Conservation (phyloP, 257 asterid species). For the Capsicum chinense region DNA sequence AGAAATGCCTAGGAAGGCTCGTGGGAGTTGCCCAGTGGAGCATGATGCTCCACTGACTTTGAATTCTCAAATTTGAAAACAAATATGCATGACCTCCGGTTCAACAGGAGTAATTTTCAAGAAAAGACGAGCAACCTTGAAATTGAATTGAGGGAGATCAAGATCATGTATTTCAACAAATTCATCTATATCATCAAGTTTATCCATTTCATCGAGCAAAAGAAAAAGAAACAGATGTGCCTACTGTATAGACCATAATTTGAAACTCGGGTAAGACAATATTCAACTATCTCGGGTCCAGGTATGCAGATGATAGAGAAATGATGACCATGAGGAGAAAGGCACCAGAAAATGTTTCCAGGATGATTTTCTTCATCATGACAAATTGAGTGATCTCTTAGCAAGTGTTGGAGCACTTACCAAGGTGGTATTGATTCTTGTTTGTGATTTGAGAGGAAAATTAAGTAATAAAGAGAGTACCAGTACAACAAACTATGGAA, state of each 20-base stretch:
- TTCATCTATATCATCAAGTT: neutral
- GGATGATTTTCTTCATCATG: neutral
- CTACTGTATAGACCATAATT: neutral
- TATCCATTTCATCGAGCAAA: neutral
- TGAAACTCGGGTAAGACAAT: neutral
- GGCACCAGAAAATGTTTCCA: conserved; percentile 1
- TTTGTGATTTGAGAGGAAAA: neutral
- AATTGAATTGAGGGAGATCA: neutral
- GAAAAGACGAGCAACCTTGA: neutral
- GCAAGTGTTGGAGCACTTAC: neutral
- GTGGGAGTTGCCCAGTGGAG: neutral
- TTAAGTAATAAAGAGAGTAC: neutral
- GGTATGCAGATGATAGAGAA: neutral
- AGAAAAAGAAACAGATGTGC: neutral
- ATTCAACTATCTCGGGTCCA: neutral
- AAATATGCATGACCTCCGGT: neutral
- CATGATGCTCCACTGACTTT: neutral
- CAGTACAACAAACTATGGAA: neutral
- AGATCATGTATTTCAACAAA: neutral
- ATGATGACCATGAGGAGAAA: conserved; percentile 20
- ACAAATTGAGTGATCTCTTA: neutral
- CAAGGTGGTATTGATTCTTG: neutral
- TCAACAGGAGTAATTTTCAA: neutral
- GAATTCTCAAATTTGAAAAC: neutral
- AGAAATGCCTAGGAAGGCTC: neutral